Evolutionary conservation across 2,329 filamentous ascomycete species (phyloP).

Genomic region (Aspergillus sp.): DNA sequence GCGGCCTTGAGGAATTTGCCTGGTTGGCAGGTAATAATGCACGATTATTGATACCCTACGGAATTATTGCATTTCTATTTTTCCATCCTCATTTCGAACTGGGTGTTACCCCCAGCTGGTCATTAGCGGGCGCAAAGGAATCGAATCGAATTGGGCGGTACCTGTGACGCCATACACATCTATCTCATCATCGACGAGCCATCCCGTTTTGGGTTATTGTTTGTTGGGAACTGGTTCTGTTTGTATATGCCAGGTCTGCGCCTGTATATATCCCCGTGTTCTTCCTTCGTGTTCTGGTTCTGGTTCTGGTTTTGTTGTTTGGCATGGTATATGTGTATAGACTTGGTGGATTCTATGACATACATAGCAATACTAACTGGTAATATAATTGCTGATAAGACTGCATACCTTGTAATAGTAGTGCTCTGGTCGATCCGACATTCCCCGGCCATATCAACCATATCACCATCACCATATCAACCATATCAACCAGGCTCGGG

Average conservation of each 20-base stretch:
- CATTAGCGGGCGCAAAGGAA: slow-evolving; percentile 30
- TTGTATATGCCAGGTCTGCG: too few species aligned
- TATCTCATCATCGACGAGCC: neutral
- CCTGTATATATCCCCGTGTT: slow-evolving; percentile 8
- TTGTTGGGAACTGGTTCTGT: too few species aligned
- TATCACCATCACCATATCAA: neutral
- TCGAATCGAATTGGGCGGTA: slow-evolving; percentile 20
- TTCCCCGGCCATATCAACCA: too few species aligned
- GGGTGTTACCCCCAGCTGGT: slow-evolving; percentile 22
- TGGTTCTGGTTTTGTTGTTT: neutral
- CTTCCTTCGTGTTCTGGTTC: slow-evolving; percentile 4
- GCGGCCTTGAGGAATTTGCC: slow-evolving; percentile 8
- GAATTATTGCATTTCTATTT: slow-evolving; percentile 6
- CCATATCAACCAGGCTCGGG: neutral
- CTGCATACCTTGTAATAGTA: neutral
- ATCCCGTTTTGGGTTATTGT: too few species aligned
- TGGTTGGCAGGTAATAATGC: neutral
- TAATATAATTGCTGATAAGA: too few species aligned
- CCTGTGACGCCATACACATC: slow-evolving; percentile 7
- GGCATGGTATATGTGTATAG: too few species aligned
- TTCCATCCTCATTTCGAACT: slow-evolving; percentile 5
- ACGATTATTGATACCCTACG: slow-evolving; percentile 4
- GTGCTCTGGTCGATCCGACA: too few species aligned
- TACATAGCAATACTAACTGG: too few species aligned
- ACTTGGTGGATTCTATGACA: too few species aligned